Evolutionary conservation across 129 eudicot species (phyloP).

Genomic region (Calendula officinalis): DNA sequence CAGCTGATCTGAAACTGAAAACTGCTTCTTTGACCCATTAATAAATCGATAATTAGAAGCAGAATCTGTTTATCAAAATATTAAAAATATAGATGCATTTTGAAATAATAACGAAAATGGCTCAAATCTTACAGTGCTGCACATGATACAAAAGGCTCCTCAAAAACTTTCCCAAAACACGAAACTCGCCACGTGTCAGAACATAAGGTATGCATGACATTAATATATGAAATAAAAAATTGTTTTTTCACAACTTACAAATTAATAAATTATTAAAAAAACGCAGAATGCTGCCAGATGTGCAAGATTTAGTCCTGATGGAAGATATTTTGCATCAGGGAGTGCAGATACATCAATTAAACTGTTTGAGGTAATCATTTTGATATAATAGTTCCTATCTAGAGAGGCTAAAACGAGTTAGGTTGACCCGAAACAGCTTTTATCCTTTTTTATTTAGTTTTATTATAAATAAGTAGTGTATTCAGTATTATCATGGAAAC

Average conservation of each 20-base stretch:
- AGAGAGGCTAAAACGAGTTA: not conserved
- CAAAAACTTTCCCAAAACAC: conserved; percentile 75
- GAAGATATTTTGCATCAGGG: conserved; percentile 80
- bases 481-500: not conserved
- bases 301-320: conserved; percentile 92
- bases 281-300: conserved; percentile 81
- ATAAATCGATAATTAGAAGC: not conserved
- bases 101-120: conserved; percentile 7
- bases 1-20: not conserved
- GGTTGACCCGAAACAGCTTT: not conserved
- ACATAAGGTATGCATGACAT: conserved; percentile 59
- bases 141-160: conserved; percentile 65
- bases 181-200: conserved; percentile 84
- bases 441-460: not conserved
- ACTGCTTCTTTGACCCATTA: conserved; percentile 1
- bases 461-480: not conserved
- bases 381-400: conserved; percentile 4
- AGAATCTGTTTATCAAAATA: not conserved
- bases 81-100: not conserved
- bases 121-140: conserved; percentile 47
- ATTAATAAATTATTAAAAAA: not conserved
- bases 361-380: conserved; percentile 70
- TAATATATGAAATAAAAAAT: conserved; percentile 5
- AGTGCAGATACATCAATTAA: conserved; percentile 86
- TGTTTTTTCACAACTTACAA: conserved; percentile 15